These are phyloP conservation scores for Fusarium albosuccineum DNA, from an alignment of 2,329 filamentous ascomycete genomes.

Conservation along the genomic window DNA sequence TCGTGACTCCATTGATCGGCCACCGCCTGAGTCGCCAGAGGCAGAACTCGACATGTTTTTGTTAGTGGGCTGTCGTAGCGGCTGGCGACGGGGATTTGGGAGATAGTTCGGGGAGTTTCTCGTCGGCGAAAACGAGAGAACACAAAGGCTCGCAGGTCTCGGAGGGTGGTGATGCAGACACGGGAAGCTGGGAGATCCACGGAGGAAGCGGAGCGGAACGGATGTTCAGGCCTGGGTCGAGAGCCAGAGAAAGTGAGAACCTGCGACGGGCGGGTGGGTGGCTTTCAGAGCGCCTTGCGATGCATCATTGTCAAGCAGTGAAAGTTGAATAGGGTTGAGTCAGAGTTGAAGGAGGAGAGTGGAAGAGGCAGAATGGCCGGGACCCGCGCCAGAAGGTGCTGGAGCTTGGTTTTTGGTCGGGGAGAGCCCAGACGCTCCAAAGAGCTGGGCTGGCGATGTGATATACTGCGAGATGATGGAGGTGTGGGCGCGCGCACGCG, in stretches of 20 bases:
- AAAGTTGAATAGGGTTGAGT: slow-evolving; percentile 22
- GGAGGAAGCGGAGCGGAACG: slow-evolving; percentile 42
- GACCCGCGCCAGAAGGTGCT: slow-evolving; percentile 41
- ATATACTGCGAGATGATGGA: slow-evolving; percentile 46
- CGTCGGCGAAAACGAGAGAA: slow-evolving; percentile 26
- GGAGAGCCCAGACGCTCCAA: slow-evolving; percentile 41
- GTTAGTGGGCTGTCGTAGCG: slow-evolving; percentile 35
- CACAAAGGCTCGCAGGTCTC: slow-evolving; percentile 25
- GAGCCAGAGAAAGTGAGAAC: slow-evolving; percentile 31
- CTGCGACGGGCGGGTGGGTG: slow-evolving; percentile 45
- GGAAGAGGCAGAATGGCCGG: slow-evolving; percentile 30
- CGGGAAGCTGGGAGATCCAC: slow-evolving; percentile 32
- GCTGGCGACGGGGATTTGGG: slow-evolving; percentile 34
- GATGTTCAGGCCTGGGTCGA: slow-evolving; percentile 43
- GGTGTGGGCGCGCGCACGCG: slow-evolving; percentile 46
- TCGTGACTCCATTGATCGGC: slow-evolving; percentile 77
- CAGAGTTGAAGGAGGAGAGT: slow-evolving; percentile 7
- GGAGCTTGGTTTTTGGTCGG: slow-evolving; percentile 39
- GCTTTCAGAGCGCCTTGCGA: slow-evolving; percentile 44
- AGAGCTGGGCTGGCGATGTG: slow-evolving; percentile 47
- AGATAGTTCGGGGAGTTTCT: slow-evolving; percentile 27
- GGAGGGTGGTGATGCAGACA: slow-evolving; percentile 28
- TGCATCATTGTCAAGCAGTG: slow-evolving; percentile 42
- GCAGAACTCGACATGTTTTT: slow-evolving; percentile 52
- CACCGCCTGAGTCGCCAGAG: slow-evolving; percentile 52